These are phyloP conservation scores for Eutrema heterophyllum DNA, from an alignment of 345 rosid genomes.

Conservation along the genomic window DNA sequence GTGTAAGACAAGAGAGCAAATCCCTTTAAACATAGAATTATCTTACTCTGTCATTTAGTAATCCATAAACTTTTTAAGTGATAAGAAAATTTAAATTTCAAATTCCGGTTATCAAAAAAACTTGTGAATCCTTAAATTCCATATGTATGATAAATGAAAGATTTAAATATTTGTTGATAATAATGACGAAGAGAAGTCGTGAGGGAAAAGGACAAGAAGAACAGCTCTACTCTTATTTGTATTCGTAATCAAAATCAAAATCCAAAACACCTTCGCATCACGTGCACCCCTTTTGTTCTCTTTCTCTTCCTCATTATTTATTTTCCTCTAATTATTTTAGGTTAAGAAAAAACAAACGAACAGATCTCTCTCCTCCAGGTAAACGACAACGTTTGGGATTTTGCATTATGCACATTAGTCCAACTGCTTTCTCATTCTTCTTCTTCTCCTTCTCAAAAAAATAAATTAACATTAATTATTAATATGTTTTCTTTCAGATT, in stretches of 20 bases:
- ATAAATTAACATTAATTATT: not conserved
- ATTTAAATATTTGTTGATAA: not conserved
- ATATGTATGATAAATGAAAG: not conserved
- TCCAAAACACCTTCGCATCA: constrained; percentile 26
- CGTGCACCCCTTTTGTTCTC: constrained; percentile 24
- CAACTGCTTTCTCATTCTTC: constrained; percentile 1
- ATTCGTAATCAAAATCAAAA: constrained; percentile 20
- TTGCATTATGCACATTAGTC: constrained; percentile 20
- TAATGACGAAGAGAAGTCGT: not conserved
- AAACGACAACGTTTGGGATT: constrained; percentile 18
- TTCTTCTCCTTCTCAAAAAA: not conserved
- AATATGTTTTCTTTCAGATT: not conserved
- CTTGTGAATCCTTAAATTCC: no score
- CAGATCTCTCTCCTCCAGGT: constrained; percentile 4
- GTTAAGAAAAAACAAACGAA: constrained; percentile 13
- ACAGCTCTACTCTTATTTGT: constrained; percentile 14
- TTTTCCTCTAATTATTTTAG: constrained; percentile 3
- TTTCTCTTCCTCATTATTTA: constrained; percentile 1
- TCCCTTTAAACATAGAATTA: no score
- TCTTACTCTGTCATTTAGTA: no score
- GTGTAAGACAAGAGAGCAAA: no score
- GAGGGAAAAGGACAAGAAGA: constrained; percentile 12
- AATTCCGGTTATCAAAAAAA: no score
- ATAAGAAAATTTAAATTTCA: no score
- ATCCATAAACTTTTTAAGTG: no score